Percentiles rank a stretch among this genome's conserved stretches.
phyloP scores from a whole-genome alignment of 1,284 basidiomycete species.

The Cutaneotrichosporon sp. region DNA sequence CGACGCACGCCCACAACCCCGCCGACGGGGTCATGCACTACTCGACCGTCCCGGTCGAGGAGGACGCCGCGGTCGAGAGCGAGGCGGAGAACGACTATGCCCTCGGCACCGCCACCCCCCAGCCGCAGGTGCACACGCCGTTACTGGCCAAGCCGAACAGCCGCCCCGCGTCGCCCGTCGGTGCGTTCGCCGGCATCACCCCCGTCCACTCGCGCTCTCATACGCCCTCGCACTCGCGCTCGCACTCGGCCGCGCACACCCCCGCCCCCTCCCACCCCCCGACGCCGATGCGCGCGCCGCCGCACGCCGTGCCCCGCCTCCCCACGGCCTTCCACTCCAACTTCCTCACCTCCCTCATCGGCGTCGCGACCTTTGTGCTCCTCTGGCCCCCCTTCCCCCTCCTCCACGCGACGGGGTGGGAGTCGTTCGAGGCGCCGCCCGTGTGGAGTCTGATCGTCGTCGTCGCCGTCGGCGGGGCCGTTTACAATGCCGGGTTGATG shows the following conservation, averaged over 20 bases:
- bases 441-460: slow-evolving; percentile 35
- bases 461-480: slow-evolving; percentile 42
- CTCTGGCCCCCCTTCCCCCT: slow-evolving; percentile 50
- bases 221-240: neutral
- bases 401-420: slow-evolving; percentile 43
- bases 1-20: slow-evolving; percentile 15
- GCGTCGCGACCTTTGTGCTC: slow-evolving; percentile 44
- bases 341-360: slow-evolving; percentile 51
- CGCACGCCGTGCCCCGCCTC: slow-evolving; percentile 26
- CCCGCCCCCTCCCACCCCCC: neutral
- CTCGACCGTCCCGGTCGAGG: slow-evolving; percentile 2
- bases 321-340: slow-evolving; percentile 52
- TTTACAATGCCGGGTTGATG: slow-evolving; percentile 55
- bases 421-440: slow-evolving; percentile 41
- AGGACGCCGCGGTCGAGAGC: slow-evolving; percentile 8
- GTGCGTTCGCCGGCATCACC: neutral
- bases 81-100: slow-evolving; percentile 21
- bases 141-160: slow-evolving; percentile 11
- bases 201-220: neutral
- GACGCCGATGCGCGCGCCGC: neutral
- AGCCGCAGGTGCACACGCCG: slow-evolving; percentile 6
- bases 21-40: slow-evolving; percentile 8
- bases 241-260: neutral
- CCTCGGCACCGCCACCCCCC: slow-evolving; percentile 7
- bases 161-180: slow-evolving; percentile 7